Conservation (phyloP, 768 basidiomycete genomes). For the Paxillus ammoniavirescens region DNA sequence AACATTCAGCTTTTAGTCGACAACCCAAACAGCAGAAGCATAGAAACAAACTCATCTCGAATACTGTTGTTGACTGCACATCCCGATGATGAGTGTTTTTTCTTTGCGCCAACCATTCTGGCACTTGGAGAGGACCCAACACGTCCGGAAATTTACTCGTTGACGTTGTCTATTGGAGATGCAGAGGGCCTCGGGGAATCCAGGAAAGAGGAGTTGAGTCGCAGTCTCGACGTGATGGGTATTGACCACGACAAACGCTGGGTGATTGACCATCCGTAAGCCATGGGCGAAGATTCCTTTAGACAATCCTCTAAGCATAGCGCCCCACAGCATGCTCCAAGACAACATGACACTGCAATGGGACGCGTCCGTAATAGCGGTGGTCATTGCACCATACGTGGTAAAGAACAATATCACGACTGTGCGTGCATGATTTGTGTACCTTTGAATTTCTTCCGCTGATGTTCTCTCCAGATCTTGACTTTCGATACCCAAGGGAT, state of each 20-base stretch:
- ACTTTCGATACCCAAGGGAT: slow-evolving; percentile 81
- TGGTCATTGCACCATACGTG: slow-evolving; percentile 59
- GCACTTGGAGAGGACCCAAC: slow-evolving; percentile 37
- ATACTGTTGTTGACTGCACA: slow-evolving; percentile 84
- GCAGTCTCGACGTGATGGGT: slow-evolving; percentile 68
- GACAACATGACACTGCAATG: slow-evolving; percentile 72
- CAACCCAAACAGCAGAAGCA: not conserved
- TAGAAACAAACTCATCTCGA: slow-evolving; percentile 7
- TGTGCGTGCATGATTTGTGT: slow-evolving; percentile 39
- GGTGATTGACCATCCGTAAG: slow-evolving; percentile 71
- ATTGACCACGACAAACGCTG: slow-evolving; percentile 52
- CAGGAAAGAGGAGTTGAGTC: slow-evolving; percentile 56
- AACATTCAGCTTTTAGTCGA: slow-evolving; percentile 22
- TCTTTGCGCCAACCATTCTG: slow-evolving; percentile 85
- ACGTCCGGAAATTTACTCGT: slow-evolving; percentile 45
- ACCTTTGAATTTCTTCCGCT: not conserved
- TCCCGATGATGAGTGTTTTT: slow-evolving; percentile 93
- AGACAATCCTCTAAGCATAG: slow-evolving; percentile 9
- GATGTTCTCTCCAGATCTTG: slow-evolving; percentile 54
- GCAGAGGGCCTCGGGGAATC: slow-evolving; percentile 71
- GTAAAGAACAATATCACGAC: slow-evolving; percentile 56
- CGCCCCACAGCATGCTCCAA: slow-evolving; percentile 54
- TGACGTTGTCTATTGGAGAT: slow-evolving; percentile 80
- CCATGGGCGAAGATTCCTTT: slow-evolving; percentile 2
- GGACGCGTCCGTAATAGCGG: slow-evolving; percentile 58